Base-by-base conservation (phyloP, 2,329 filamentous ascomycete species). In the Fusarium nematophilum region DNA sequence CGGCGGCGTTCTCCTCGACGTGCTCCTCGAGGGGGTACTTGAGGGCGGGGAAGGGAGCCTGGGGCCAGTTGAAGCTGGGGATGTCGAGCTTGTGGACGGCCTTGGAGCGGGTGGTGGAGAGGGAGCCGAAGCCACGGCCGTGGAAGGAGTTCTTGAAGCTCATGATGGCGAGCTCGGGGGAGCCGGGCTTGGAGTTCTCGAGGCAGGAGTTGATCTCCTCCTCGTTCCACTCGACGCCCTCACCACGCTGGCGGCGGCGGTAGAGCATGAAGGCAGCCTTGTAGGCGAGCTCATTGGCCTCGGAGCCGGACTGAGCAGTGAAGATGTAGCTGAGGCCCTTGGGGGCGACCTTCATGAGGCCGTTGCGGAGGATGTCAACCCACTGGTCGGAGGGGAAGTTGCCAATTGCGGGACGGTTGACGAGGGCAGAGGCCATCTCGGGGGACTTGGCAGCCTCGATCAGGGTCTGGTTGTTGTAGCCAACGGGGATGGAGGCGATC, bases 261-360 rank as follows among this genome's bases (percentile, higher is more conserved):
- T 87, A 87, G 79, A 87, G 92, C 88, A 94, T 94, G 78, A 93
- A 93, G 21, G 91, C 90, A 11, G 91, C 91, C 79, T 94, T 94
- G 83, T 90, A 94, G 51, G 91, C 91, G 42, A 90, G 88, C 77
- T 94, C 91, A 76, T 93, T 93, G 75, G 91, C 91, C 72, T 94
- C 91, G 27, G 90, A 92, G 55, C 91, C 91, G 36, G 90, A 85
- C 79, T 90, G 87, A 44, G 86, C 90, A 39, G 91, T 94, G 79
- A 93, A 93, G 68, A 93, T 90, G 76, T 93, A 89, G 79, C 91
- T 80, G 52, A 91, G 79, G 39, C 90, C 90, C 73, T 87, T 88
- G 40, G 91, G 91, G 1, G 91, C 90, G 39, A 89, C 90, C 50
- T 81, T 84, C 36, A 94, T 82, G 52, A 92, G 84, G 63, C 90